A percentile compares a stretch with the other conserved stretches of the same genome.
phyloP scores from a whole-genome alignment of 106 monocot genomes.

The Acorus calamus region DNA sequence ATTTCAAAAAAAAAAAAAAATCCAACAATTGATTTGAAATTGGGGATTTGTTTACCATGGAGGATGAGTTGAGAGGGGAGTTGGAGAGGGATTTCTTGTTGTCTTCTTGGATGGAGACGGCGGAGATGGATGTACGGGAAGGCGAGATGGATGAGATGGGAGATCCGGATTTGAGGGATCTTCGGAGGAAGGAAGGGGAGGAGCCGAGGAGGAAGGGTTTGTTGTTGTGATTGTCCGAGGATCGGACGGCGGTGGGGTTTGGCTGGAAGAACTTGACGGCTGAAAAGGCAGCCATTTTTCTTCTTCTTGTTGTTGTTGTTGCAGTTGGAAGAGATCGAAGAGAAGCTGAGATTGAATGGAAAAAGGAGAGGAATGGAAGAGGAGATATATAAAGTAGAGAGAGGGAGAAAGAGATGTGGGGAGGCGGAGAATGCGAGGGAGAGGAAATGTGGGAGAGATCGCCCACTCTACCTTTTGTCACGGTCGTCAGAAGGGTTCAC shows the following conservation, averaged over 20 bases:
- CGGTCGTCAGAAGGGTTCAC: too few relatives aligned
- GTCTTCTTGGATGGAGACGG: constrained; percentile 1
- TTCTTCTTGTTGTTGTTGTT: too few relatives aligned
- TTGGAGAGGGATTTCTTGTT: not conserved
- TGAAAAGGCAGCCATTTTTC: constrained; percentile 32
- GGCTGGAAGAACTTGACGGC: constrained; percentile 18
- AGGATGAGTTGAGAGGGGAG: not conserved
- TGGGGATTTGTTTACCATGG: not conserved
- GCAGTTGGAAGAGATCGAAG: too few relatives aligned
- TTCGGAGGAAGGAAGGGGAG: not conserved
- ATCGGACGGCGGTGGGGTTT: constrained; percentile 1
- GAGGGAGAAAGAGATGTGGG: too few relatives aligned
- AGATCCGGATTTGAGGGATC: not conserved
- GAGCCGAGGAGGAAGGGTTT: not conserved
- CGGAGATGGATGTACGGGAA: not conserved
- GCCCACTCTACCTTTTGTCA: too few relatives aligned
- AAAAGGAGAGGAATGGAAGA: too few relatives aligned
- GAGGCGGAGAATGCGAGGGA: too few relatives aligned
- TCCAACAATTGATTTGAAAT: not conserved
- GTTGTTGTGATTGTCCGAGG: not conserved
- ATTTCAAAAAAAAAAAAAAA: not conserved
- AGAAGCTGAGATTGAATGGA: too few relatives aligned
- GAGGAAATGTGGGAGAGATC: too few relatives aligned
- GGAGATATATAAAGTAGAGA: too few relatives aligned
- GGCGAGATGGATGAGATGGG: not conserved